Percentiles rank a stretch among this genome's conserved stretches.
Conservation (phyloP, 2,329 filamentous ascomycete genomes). For the Fusarium keratoplasticum region DNA sequence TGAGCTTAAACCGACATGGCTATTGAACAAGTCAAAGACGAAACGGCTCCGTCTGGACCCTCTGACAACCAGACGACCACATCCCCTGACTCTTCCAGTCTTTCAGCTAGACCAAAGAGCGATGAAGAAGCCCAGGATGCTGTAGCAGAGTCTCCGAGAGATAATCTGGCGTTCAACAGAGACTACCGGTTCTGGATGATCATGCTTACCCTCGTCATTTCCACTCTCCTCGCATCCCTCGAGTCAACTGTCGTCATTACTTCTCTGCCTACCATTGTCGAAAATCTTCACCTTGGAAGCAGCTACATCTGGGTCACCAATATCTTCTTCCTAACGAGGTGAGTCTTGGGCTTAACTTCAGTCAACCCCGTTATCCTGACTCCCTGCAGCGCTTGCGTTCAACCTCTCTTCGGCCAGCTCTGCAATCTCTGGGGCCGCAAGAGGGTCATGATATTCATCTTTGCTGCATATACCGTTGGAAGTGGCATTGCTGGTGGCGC, state of each 20-base stretch:
- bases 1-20: neutral
- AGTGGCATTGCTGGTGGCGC: conserved; percentile 61
- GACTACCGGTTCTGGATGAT: conserved; percentile 45
- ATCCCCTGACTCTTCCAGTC: neutral
- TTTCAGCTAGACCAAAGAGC: neutral
- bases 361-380: neutral
- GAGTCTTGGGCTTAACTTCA: neutral
- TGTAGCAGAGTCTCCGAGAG: neutral
- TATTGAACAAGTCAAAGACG: neutral
- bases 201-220: conserved; percentile 37
- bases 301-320: conserved; percentile 48
- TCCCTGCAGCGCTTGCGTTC: conserved; percentile 46
- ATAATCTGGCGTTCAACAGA: conserved; percentile 18
- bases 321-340: conserved; percentile 42
- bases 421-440: conserved; percentile 65
- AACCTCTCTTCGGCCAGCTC: conserved; percentile 63
- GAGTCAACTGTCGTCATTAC: conserved; percentile 44
- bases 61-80: neutral
- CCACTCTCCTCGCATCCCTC: conserved; percentile 36
- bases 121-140: neutral
- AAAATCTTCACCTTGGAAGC: conserved; percentile 36
- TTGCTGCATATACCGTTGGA: conserved; percentile 62
- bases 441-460: conserved; percentile 52
- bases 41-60: neutral
- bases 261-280: conserved; percentile 43